A percentile compares a stretch with the other conserved stretches of the same genome.
Conservation (phyloP, 495 filamentous ascomycete species). For the Trichoderma virens region DNA sequence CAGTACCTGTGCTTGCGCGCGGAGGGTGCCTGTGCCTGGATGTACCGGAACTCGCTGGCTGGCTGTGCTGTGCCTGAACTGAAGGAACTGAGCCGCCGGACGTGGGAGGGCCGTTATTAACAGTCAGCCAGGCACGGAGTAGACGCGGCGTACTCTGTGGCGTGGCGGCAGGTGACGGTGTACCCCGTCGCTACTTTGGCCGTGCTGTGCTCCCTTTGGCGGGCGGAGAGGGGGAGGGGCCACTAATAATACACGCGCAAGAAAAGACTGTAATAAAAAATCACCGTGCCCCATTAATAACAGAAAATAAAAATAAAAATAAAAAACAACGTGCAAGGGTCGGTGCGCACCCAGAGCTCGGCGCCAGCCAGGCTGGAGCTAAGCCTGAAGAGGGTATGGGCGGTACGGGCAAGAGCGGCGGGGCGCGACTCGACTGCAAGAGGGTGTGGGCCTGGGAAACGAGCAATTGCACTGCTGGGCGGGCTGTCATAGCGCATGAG, state of each 20-base stretch:
- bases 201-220: background rate
- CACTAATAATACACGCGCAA: background rate
- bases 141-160: background rate
- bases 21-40: no score
- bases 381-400: background rate
- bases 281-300: background rate
- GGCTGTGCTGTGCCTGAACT: no score
- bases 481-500: conserved; percentile 1
- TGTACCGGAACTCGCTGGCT: no score
- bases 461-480: background rate
- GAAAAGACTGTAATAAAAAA: background rate
- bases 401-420: background rate
- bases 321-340: background rate
- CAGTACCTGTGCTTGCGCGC: no score
- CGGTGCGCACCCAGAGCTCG: conserved; percentile 1
- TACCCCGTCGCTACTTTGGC: background rate
- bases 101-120: background rate
- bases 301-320: background rate
- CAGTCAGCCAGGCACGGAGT: background rate
- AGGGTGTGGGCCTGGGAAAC: conserved; percentile 1
- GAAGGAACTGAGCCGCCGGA: no score
- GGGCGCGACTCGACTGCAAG: background rate
- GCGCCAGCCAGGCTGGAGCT: conserved; percentile 2
- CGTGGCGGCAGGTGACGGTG: background rate
- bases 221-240: background rate